A percentile compares a stretch with the other conserved stretches of the same genome.
phyloP scores from a whole-genome alignment of 805 yeast species.

The Schwanniomyces yamadae region DNA sequence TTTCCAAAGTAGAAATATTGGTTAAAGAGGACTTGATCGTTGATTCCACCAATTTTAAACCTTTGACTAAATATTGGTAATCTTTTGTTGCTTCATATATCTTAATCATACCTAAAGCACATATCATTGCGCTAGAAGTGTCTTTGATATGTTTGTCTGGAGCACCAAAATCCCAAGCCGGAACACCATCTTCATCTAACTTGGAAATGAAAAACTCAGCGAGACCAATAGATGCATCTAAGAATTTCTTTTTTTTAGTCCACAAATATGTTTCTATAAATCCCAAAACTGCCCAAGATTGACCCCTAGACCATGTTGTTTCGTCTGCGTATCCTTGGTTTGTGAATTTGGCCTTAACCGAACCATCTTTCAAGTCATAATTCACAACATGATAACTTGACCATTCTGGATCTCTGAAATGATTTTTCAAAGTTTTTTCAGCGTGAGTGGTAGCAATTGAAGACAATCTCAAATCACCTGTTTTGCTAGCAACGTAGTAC shows the following conservation, averaged over 20 bases:
- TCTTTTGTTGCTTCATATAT: slow-evolving; percentile 16
- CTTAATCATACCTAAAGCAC: slow-evolving; percentile 24
- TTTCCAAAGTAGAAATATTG: slow-evolving; percentile 3
- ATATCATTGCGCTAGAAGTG: slow-evolving; percentile 26
- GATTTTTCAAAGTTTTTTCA: slow-evolving; percentile 22
- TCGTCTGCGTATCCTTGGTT: slow-evolving; percentile 27
- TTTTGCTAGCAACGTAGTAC: slow-evolving; percentile 20
- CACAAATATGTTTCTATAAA: slow-evolving; percentile 22
- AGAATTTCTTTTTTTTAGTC: slow-evolving; percentile 21
- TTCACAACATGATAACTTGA: slow-evolving; percentile 23
- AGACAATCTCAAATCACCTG: slow-evolving; percentile 24
- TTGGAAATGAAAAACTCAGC: slow-evolving; percentile 20
- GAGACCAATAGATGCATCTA: slow-evolving; percentile 21
- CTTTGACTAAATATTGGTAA: slow-evolving; percentile 13
- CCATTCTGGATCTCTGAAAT: slow-evolving; percentile 20
- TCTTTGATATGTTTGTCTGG: slow-evolving; percentile 22
- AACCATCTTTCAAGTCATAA: slow-evolving; percentile 20
- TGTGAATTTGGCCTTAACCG: slow-evolving; percentile 20
- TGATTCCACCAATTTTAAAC: slow-evolving; percentile 14
- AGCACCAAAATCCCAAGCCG: slow-evolving; percentile 27
- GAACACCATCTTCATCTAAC: slow-evolving; percentile 23
- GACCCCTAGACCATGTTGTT: slow-evolving; percentile 30
- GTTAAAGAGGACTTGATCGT: slow-evolving; percentile 11
- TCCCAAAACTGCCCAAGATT: slow-evolving; percentile 31
- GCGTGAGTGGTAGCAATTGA: slow-evolving; percentile 29